A percentile compares a stretch with the other conserved stretches of the same genome.
phyloP scores from a whole-genome alignment of 768 basidiomycete genomes.

The Termitomyces bulborhizus region DNA sequence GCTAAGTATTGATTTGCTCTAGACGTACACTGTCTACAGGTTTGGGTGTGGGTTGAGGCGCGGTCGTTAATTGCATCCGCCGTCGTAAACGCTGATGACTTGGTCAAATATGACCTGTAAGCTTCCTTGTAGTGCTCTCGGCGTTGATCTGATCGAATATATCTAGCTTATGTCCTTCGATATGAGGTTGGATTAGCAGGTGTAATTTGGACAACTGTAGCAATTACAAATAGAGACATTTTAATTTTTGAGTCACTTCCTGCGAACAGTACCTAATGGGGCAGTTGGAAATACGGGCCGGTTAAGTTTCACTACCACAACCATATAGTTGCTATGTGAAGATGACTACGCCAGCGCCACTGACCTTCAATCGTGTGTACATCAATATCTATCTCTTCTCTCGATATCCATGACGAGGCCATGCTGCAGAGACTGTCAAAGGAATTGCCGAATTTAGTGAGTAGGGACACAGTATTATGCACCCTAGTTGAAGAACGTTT shows the following conservation, averaged over 20 bases:
- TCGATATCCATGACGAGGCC: conserved; percentile 1
- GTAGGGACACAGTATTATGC: conserved; percentile 25
- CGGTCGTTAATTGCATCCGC: conserved; percentile 78
- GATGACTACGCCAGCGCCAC: conserved; percentile 22
- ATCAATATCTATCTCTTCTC: background rate
- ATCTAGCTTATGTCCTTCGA: conserved; percentile 19
- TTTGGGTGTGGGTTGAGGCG: conserved; percentile 94
- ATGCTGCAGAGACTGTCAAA: conserved; percentile 46
- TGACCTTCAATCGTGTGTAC: conserved; percentile 29
- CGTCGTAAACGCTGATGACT: conserved; percentile 74
- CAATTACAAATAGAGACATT: background rate
- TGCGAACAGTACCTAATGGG: too few species aligned
- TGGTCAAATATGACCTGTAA: conserved; percentile 84
- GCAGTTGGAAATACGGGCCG: background rate
- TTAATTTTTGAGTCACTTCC: too few species aligned
- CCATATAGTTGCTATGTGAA: conserved; percentile 1
- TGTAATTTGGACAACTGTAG: background rate
- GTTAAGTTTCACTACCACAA: background rate
- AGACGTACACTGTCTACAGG: conserved; percentile 29
- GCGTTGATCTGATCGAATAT: background rate
- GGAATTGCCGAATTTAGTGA: conserved; percentile 70
- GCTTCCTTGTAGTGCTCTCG: conserved; percentile 19
- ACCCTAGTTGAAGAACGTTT: background rate
- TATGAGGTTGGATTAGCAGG: conserved; percentile 12
- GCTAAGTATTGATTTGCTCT: background rate